These are phyloP conservation scores for Hammondia hammondi DNA, from an alignment of 169 alveolate genomes.

Conservation along the genomic window DNA sequence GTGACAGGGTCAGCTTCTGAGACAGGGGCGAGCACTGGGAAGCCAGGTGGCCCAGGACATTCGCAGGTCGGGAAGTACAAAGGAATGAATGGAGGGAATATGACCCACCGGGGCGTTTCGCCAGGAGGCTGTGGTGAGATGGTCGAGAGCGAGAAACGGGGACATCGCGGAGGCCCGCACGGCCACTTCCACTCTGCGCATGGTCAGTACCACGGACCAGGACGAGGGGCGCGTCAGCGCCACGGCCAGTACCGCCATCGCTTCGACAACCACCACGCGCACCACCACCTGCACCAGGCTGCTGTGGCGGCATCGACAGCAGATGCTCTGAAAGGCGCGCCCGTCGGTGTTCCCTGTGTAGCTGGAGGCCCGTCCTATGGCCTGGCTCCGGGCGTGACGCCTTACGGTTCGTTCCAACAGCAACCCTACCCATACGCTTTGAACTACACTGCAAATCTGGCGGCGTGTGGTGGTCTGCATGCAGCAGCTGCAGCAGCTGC, in stretches of 20 bases:
- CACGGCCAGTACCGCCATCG: background rate
- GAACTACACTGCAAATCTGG: background rate
- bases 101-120: background rate
- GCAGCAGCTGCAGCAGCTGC: slow-evolving; percentile 34
- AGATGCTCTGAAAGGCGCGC: background rate
- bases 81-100: background rate
- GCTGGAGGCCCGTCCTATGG: background rate
- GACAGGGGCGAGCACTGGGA: background rate
- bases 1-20: background rate
- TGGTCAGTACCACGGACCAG: background rate
- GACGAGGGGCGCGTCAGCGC: background rate
- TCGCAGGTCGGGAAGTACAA: background rate
- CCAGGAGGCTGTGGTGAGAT: background rate
- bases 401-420: slow-evolving; percentile 16
- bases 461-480: background rate
- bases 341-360: background rate
- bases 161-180: background rate
- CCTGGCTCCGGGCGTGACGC: background rate
- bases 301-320: background rate
- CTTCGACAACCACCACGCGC: background rate
- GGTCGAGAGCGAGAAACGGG: background rate
- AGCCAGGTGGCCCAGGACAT: background rate
- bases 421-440: slow-evolving; percentile 11
- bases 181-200: background rate
- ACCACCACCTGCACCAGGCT: background rate